Evolutionary conservation across 2,329 filamentous ascomycete genomes (phyloP).

Genomic region (Trichoderma simmonsii): DNA sequence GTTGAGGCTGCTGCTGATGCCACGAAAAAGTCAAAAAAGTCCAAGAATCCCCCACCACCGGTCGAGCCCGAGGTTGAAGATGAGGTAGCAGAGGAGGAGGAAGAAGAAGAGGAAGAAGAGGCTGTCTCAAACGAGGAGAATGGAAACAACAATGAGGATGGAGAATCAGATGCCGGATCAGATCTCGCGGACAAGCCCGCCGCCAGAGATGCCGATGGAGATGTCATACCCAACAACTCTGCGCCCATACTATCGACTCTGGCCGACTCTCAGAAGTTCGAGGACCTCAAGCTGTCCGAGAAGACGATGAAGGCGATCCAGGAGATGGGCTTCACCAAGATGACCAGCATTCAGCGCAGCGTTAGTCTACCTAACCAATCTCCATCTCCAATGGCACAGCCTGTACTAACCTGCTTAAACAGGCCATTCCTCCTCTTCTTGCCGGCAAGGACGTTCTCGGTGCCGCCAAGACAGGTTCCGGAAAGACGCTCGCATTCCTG

Average conservation of each 20-base stretch:
- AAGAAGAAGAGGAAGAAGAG: constrained; percentile 30
- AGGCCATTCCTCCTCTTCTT: constrained; percentile 79
- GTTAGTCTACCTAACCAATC: constrained; percentile 23
- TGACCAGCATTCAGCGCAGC: constrained; percentile 91
- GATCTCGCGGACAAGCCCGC: constrained; percentile 21
- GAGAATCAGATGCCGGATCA: constrained; percentile 29
- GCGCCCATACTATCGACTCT: constrained; percentile 53
- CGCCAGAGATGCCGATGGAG: constrained; percentile 27
- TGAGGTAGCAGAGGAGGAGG: constrained; percentile 26
- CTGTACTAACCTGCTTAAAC: background rate
- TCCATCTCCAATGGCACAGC: background rate
- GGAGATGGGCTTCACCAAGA: constrained; percentile 89
- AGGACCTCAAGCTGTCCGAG: constrained; percentile 79
- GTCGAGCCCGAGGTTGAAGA: constrained; percentile 28
- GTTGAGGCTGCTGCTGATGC: constrained; percentile 31
- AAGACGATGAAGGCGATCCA: constrained; percentile 84
- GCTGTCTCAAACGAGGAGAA: constrained; percentile 26
- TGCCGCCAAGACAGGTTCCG: constrained; percentile 92
- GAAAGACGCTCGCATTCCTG: constrained; percentile 92
- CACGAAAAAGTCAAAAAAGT: constrained; percentile 31
- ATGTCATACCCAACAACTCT: constrained; percentile 37
- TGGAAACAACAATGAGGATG: constrained; percentile 26
- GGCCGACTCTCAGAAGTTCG: constrained; percentile 67
- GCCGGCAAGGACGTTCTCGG: constrained; percentile 91
- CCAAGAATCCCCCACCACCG: constrained; percentile 38